These are phyloP conservation scores for Kingdonia uniflora DNA, from an alignment of 164 flowering plant species.

Conservation along the genomic window DNA sequence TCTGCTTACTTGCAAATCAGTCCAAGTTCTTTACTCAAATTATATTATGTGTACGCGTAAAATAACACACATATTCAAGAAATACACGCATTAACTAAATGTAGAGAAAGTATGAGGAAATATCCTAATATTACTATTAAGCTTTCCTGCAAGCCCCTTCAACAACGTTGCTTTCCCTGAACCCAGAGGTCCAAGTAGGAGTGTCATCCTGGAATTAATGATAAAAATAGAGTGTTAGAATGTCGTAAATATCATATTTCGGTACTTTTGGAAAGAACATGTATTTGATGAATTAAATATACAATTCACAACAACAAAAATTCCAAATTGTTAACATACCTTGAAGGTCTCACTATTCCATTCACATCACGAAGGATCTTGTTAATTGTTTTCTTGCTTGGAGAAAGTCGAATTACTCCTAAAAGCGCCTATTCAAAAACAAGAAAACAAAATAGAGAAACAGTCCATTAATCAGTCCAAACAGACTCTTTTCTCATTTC, in stretches of 20 bases:
- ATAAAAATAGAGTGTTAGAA: neutral
- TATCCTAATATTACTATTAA: conserved; percentile 26
- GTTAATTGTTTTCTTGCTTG: conserved; percentile 35
- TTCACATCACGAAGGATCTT: conserved; percentile 41
- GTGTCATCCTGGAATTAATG: conserved; percentile 17
- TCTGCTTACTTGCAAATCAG: conserved; percentile 28
- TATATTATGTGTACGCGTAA: too few species aligned
- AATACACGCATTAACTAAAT: neutral
- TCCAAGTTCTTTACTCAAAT: neutral
- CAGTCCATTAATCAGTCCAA: neutral
- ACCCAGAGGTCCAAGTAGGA: conserved; percentile 47
- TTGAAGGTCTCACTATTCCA: conserved; percentile 50
- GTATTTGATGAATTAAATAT: too few species aligned
- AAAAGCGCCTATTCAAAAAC: conserved; percentile 18
- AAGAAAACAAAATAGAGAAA: too few species aligned
- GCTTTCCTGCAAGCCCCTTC: conserved; percentile 40
- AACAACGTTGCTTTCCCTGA: conserved; percentile 42
- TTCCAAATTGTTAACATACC: conserved; percentile 21
- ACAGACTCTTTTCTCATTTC: too few species aligned
- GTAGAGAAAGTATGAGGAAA: conserved; percentile 5
- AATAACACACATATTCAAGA: too few species aligned
- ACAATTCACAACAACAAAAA: too few species aligned
- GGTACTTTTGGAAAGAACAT: too few species aligned
- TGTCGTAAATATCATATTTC: too few species aligned
- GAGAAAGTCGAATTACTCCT: conserved; percentile 29